A percentile compares a stretch with the other conserved stretches of the same genome.
Evolutionary conservation across 139 green algal genomes (phyloP).

Genomic region (Pseudopediastrum boryanum): DNA sequence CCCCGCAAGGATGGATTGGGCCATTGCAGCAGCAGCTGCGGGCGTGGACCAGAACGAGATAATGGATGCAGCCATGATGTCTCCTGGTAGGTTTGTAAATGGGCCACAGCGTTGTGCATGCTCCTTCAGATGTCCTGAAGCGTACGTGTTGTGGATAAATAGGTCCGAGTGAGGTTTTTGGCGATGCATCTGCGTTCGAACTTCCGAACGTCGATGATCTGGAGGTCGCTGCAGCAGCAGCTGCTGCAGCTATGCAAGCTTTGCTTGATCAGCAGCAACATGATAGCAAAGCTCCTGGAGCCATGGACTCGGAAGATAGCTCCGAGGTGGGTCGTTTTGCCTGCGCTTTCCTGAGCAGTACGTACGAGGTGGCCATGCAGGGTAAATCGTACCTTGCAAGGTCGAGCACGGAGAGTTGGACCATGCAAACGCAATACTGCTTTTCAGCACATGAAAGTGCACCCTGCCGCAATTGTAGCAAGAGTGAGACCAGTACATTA

Average conservation of each 20-base stretch:
- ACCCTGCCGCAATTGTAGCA: no score
- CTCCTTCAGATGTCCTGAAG: background rate
- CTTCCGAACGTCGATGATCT: conserved; percentile 71
- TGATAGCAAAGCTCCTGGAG: background rate
- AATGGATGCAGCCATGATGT: background rate
- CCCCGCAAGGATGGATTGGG: background rate
- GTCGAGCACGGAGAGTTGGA: no score
- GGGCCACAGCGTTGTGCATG: background rate
- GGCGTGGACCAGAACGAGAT: background rate
- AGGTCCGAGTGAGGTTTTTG: background rate
- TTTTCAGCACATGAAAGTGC: background rate
- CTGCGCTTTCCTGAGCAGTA: background rate
- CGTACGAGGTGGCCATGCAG: background rate
- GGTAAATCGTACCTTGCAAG: no score
- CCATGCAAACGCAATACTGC: background rate
- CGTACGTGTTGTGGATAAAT: background rate
- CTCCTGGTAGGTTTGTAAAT: background rate
- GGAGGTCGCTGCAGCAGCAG: conserved; percentile 68
- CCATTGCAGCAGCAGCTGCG: background rate
- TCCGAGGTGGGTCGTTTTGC: background rate
- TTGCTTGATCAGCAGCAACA: conserved; percentile 34
- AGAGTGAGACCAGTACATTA: no score
- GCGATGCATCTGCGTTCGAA: conserved; percentile 27
- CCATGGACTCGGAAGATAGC: background rate
- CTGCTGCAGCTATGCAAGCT: conserved; percentile 60